Evolutionary conservation across 1,284 basidiomycete genomes (phyloP).

Genomic region (Tilletia caries): DNA sequence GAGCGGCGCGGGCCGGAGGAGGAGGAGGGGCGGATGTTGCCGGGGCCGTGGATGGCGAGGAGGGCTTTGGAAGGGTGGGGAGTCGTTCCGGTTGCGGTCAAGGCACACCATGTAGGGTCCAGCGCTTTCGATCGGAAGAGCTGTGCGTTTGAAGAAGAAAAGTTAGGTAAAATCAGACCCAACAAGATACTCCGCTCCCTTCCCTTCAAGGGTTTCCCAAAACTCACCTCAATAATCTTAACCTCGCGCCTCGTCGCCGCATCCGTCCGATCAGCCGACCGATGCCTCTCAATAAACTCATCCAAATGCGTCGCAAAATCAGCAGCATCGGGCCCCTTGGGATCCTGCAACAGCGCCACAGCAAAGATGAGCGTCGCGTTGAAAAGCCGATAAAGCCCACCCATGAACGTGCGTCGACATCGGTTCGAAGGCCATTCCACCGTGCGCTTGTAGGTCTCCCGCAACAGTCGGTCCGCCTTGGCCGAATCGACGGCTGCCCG

Average conservation of each 20-base stretch:
- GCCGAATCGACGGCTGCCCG: conserved; percentile 44
- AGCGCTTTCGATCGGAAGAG: conserved; percentile 44
- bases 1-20: background rate
- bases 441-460: conserved; percentile 40
- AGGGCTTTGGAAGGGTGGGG: background rate
- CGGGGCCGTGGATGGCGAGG: background rate
- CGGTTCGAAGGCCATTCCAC: conserved; percentile 40
- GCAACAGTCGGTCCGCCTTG: conserved; percentile 37
- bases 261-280: conserved; percentile 29
- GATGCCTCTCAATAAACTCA: conserved; percentile 46
- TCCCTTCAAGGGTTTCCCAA: background rate
- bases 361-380: conserved; percentile 44
- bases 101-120: conserved; percentile 45
- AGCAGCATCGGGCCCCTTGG: conserved; percentile 31
- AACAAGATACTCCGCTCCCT: background rate
- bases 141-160: background rate
- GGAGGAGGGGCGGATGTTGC: background rate
- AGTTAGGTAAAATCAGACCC: background rate
- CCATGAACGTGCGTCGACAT: conserved; percentile 43
- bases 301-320: conserved; percentile 39
- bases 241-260: conserved; percentile 48
- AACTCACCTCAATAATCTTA: conserved; percentile 37
- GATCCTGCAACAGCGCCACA: conserved; percentile 46
- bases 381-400: conserved; percentile 48
- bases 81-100: conserved; percentile 23